A percentile compares a stretch with the other conserved stretches of the same genome.
Conservation (phyloP, 345 rosid genomes). For the Linum usitatissimum region DNA sequence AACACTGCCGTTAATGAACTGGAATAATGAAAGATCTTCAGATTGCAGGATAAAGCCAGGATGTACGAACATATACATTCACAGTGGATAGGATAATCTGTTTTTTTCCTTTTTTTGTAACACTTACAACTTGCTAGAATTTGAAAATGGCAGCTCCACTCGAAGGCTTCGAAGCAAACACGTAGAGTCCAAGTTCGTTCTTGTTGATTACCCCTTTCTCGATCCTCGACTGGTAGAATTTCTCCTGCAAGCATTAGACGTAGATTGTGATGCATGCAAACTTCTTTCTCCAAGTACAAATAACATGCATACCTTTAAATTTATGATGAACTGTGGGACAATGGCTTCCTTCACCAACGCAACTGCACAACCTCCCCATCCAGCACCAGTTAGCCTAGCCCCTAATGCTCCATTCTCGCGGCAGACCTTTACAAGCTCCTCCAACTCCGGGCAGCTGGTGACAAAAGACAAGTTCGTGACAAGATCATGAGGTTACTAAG, state of each 20-base stretch:
- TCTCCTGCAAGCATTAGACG: conserved; percentile 35
- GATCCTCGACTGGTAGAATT: conserved; percentile 65
- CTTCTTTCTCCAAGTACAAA: neutral
- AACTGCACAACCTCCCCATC: conserved; percentile 99
- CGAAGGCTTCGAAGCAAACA: conserved; percentile 95
- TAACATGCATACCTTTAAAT: conserved; percentile 46
- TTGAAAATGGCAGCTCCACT: conserved; percentile 95
- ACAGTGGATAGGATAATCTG: too few species aligned
- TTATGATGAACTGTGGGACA: conserved; percentile 73
- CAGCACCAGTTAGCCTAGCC: conserved; percentile 96
- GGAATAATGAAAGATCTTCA: too few species aligned
- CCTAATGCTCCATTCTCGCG: conserved; percentile 70
- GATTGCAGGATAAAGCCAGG: too few species aligned
- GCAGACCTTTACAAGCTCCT: conserved; percentile 66
- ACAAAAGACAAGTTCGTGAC: neutral
- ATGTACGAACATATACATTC: too few species aligned
- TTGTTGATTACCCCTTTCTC: conserved; percentile 58
- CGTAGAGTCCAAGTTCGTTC: conserved; percentile 67
- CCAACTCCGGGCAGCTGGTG: conserved; percentile 86
- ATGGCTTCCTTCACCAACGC: conserved; percentile 69
- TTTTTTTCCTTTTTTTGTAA: too few species aligned
- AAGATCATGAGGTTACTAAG: too few species aligned
- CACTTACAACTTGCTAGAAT: conserved; percentile 18
- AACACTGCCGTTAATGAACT: too few species aligned
- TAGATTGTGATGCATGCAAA: too few species aligned